phyloP scores from a whole-genome alignment of 805 yeast genomes.

The Candida silvatica region DNA sequence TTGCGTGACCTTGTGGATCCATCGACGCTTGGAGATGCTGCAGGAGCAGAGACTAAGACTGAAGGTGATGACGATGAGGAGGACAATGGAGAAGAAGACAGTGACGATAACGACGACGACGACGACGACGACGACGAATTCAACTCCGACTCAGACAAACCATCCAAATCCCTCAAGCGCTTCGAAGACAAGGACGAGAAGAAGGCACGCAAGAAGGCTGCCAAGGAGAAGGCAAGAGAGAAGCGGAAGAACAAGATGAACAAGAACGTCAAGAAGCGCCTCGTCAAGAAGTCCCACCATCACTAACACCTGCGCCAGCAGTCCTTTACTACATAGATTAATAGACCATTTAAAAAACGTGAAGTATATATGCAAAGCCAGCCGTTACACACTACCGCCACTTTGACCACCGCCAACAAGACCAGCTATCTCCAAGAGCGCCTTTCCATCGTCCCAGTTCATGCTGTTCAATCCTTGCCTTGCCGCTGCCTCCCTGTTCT shows the following conservation, averaged over 20 bases:
- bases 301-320: slow-evolving; percentile 2
- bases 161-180: slow-evolving; percentile 79
- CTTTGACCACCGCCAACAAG: slow-evolving; percentile 36
- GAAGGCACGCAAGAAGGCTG: slow-evolving; percentile 62
- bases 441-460: slow-evolving; percentile 71
- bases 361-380: no score
- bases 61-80: slow-evolving; percentile 25
- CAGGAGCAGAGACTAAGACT: slow-evolving; percentile 10
- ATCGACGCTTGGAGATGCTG: slow-evolving; percentile 19
- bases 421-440: slow-evolving; percentile 79
- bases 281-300: slow-evolving; percentile 41
- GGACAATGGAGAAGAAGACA: slow-evolving; percentile 10
- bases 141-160: slow-evolving; percentile 24
- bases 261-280: slow-evolving; percentile 72
- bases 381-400: slow-evolving; percentile 40
- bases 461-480: slow-evolving; percentile 62
- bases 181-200: slow-evolving; percentile 72
- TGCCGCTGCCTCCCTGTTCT: slow-evolving; percentile 73
- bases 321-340: neutral
- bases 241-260: slow-evolving; percentile 77
- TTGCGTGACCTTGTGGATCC: slow-evolving; percentile 45
- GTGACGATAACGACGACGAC: slow-evolving; percentile 21
- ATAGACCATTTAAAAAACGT: neutral
- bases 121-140: slow-evolving; percentile 4
- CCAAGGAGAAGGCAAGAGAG: slow-evolving; percentile 72